Evolutionary conservation across 495 filamentous ascomycete species (phyloP), one percentile per base, ranked within the genome.

Genomic region (Tuber indicum): DNA sequence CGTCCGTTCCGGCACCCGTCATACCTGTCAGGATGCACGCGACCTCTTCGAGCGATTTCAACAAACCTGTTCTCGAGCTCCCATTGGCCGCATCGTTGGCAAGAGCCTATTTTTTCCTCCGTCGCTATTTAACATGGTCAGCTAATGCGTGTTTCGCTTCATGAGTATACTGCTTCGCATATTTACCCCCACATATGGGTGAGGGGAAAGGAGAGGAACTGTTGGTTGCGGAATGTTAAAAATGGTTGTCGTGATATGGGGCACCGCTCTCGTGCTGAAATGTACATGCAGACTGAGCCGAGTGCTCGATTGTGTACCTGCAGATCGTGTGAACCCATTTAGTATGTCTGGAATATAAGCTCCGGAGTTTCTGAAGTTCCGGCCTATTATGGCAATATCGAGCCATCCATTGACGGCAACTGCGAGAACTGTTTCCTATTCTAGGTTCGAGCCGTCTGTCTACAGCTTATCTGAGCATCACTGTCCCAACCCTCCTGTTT

Each of bases 21-120:
- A 79, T 79, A 80, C 73, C 74, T 76, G 77, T 76, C 77, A 76
- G 76, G 76, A 80, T 71, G 77, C 78, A 80, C 71, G 78, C 77
- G 77, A 71, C 78, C 74, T 80, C 43, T 79, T 80, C 74, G 77
- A 52, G 78, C 43, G 69, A 76, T 75, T 49, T 70, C 44, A 70
- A 46, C 77, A 74, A 75, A 70, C 66, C 36, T 21, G 73, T 74
- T 77, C 46, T 66, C 70, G 49, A 45, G 45, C 49, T 78, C 32
- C 76, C n/a, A 82, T 81, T 82, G 81, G 80, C 45, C 72, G 49
- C 46, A 73, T 74, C 58, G 49, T 70, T 36, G 42, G 73, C 70
- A 79, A 75, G 69, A 77, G 47, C 74, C 76, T 75, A 47, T 78
- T 78, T 79, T 72, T 78, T 78, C 2, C 44, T 19, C 26, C 58